Evolutionary conservation across 108 stramenopile species (phyloP), one percentile per base, ranked within the genome.

Genomic region (Skeletonema menzelii): DNA sequence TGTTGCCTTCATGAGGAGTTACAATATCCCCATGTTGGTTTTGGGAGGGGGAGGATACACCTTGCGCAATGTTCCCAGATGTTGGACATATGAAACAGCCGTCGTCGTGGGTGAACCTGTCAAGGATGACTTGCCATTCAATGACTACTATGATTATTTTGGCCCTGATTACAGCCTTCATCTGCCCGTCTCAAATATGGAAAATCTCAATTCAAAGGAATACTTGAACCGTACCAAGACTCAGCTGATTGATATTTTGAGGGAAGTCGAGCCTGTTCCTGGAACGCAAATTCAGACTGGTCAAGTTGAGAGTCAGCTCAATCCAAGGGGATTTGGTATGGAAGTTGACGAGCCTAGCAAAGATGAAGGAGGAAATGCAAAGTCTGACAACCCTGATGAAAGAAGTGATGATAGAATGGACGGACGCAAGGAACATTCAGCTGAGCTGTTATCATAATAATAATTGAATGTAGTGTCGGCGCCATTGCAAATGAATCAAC

Each of bases 41-140:
- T 85, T 99, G 55, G 99, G 99, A 32, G 99, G 99, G 8, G 99
- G 99, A 20, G 99, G 99, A 59, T 99, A 99, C 79, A 99, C 99
- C 8, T 86, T 99, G 46, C 93, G 99, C 47, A 99, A 99, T 80
- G 99, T 99, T 5, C 97, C 99, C 1, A 88, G 99, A 57, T 98
- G 97, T 82, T 99, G 98, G 99, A 96, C 97, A 11, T 98, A 99
- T 82, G 98, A 99, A 80, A 98, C 98, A 8, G 78, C 91, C 7
- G 94, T 99, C 5, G 75, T 99, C 67, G 84, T 97, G 32, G 97
- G 93, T 24, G 87, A 91, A 31, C 68, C 80, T 14, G 80, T 97
- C 58, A 90, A 94, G 82, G 94, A 98, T 80, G 91, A 90, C 63
- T 78, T 99, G 27, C 98, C 99, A 38, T 97, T 95, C 82, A 98